Base-by-base conservation (phyloP, 208 protist genomes). In the Crithidia bombi region DNA sequence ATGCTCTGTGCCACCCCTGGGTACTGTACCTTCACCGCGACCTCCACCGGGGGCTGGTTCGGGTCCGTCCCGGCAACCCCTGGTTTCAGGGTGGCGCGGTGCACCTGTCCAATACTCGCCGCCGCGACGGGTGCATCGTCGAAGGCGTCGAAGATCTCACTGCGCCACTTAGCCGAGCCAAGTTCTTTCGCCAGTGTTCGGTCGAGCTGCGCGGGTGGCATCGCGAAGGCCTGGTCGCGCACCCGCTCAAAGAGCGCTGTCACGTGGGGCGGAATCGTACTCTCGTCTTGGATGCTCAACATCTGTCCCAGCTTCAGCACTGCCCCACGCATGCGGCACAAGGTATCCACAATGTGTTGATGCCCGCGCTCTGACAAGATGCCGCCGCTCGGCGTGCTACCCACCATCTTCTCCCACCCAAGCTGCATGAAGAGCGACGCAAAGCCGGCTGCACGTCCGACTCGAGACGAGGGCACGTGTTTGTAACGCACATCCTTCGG, bases 221-320 rank as follows among this genome's bases (percentile, higher is more conserved):
- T 97, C 25, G 89, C 83, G 46, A 95, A 90, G 38, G 95, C 91
- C 44, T 83, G 76, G 44, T 98, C 89, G 10, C 93, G 85, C 44
- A 97, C 92, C 32, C 74, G 59, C 62, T 88, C 85, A 55, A 98
- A 96, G 15, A 92, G 33, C 23, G 81, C 71, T 41, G 85, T 84
- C 30, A 97, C 66, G 46, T 92, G 82, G 15, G 87, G 68, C 14
- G 94, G 89, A 19, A 98, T 67, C 11, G 90, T 89, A 39, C 62
- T 69, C 17, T 65, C 78, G 62, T 98, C 90, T 65, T 97, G 95
- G 65, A 98, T 97, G 69, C 86, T 96, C 7, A 98, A 76, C 75
- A 99, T 96, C 85, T 99, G 98, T 1, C 97, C 98, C n/a, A 99
- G 84, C 69, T 99, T 99, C 57, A 99, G 62, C 56, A 92, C 89